Evolutionary conservation across 1,284 basidiomycete species (phyloP).

Genomic region (Puccinia brachypodii): DNA sequence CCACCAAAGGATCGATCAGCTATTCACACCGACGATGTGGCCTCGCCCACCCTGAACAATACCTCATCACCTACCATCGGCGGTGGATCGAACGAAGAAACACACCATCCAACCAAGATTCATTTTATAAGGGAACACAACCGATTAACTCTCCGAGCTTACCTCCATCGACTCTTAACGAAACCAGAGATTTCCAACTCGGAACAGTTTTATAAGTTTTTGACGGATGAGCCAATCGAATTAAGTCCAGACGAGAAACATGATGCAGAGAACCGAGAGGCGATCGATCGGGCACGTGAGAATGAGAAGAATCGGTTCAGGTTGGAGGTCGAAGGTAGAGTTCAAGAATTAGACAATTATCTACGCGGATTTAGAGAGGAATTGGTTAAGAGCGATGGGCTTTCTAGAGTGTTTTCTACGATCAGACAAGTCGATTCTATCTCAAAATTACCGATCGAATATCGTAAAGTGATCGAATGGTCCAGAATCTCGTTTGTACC

Average conservation of each 20-base stretch:
- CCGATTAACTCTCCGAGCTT: conserved; percentile 86
- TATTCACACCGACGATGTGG: conserved; percentile 52
- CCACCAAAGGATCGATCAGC: conserved; percentile 80
- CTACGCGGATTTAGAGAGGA: conserved; percentile 87
- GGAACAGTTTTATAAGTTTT: conserved; percentile 79
- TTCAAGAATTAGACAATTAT: conserved; percentile 80
- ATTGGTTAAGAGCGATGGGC: conserved; percentile 80
- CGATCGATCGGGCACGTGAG: conserved; percentile 84
- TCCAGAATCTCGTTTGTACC: conserved; percentile 79
- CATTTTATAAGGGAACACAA: conserved; percentile 89
- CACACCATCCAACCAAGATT: conserved; percentile 58
- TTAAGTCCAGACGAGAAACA: conserved; percentile 73
- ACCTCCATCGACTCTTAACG: conserved; percentile 74
- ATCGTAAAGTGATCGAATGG: conserved; percentile 90
- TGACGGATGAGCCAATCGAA: conserved; percentile 73
- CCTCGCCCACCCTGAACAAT: conserved; percentile 50
- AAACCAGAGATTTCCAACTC: conserved; percentile 75
- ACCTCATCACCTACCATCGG: conserved; percentile 54
- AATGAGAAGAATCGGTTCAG: conserved; percentile 83
- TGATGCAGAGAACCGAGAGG: conserved; percentile 76
- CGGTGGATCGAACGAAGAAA: conserved; percentile 58
- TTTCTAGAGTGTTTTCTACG: conserved; percentile 79
- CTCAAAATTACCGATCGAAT: conserved; percentile 76
- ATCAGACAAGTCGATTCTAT: conserved; percentile 80
- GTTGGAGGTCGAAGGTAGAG: conserved; percentile 78